Evolutionary conservation across 176 grass and related monocot species (phyloP), one percentile per base, ranked within the genome.

Genomic region (maize (Zea mays)): DNA sequence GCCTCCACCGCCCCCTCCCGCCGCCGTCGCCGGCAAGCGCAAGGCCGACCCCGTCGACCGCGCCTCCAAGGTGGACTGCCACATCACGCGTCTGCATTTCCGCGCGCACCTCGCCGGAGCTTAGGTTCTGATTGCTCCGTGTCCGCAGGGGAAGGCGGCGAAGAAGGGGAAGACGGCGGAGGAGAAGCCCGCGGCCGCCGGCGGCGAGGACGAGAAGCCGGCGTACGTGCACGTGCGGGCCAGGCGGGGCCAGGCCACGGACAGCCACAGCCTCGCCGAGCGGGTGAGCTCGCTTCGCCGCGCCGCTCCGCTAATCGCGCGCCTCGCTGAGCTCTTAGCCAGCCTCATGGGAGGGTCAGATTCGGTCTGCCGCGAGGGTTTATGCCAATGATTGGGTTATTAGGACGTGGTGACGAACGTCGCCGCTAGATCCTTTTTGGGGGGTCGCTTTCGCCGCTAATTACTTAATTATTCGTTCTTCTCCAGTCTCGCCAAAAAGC

Each of bases 201-300:
- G 55, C 43, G 90, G 52, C 10, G 84, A 89, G 40, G 87, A 79
- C n/a, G 87, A 89, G 71, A 91, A 89, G 86, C 92, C 68, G 20
- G 89, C 81, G 6, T 95, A 95, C 84, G 86, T 95, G 67, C 92
- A 95, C 86, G 92, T 95, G 41, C 79, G 92, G 67, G 92, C 86
- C 62, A 62, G 89, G 58, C 42, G 86, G 19, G 92, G 92, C 16
- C 92, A 95, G 78, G 92, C 92, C 2, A 95, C 92, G 17, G 92
- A 95, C 79, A 95, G 89, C 86, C 92, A 95, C 39, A 95, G 89
- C 92, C 89, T 95, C 70, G 86, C 89, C 59, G 89, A 95, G 92
- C 73, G 89, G 78, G 92, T 95, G 85, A 91, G 77, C 41, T 0
- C 39, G 61, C 61, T 21, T 43, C 47, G 17, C 27, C 27, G 27